Evolutionary conservation across 2,329 filamentous ascomycete species (phyloP).

Genomic region (Arachnomyces sp.): DNA sequence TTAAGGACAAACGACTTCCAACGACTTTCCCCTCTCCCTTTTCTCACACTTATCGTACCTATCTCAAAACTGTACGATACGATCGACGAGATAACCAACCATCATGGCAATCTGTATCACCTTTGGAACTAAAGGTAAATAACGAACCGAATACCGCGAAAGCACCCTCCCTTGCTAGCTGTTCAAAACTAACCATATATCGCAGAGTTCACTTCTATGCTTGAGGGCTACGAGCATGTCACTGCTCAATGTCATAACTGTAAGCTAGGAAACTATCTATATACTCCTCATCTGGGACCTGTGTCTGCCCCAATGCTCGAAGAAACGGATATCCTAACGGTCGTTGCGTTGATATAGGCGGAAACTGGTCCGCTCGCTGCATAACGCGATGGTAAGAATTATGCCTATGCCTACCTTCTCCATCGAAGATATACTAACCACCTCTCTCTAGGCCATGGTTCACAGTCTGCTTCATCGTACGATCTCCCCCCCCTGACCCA

Average conservation of each 20-base stretch:
- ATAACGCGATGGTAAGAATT: slow-evolving; percentile 22
- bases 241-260: slow-evolving; percentile 31
- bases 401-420: neutral
- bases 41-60: too few relatives aligned
- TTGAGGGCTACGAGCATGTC: slow-evolving; percentile 28
- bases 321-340: neutral
- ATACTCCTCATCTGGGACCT: neutral
- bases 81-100: too few relatives aligned
- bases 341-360: slow-evolving; percentile 13
- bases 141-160: neutral
- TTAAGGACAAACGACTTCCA: too few relatives aligned
- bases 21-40: too few relatives aligned
- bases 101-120: slow-evolving; percentile 23
- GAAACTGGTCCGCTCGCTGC: slow-evolving; percentile 28
- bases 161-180: neutral
- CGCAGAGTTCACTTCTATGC: slow-evolving; percentile 25
- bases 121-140: slow-evolving; percentile 20
- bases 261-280: slow-evolving; percentile 6
- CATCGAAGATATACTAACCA: slow-evolving; percentile 1
- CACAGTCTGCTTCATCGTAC: slow-evolving; percentile 28
- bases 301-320: neutral
- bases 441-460: slow-evolving; percentile 22
- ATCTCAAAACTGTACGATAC: too few relatives aligned
- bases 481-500: slow-evolving; percentile 1
- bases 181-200: neutral